Evolutionary conservation across 2,329 filamentous ascomycete species (phyloP).

Genomic region (Lachnellula hyalina): DNA sequence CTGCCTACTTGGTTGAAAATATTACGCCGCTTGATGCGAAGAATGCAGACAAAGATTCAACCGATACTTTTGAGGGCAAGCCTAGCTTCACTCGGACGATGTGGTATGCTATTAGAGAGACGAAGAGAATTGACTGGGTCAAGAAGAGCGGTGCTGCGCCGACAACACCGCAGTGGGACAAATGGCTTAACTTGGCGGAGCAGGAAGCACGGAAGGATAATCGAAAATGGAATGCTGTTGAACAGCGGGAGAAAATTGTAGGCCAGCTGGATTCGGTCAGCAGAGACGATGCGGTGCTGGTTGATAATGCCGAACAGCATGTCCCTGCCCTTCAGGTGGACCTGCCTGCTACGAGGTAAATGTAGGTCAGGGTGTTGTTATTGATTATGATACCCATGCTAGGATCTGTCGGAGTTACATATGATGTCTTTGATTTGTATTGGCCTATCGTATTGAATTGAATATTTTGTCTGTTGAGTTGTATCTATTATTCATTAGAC

Average conservation of each 20-base stretch:
- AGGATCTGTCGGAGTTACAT: not conserved
- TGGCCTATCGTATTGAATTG: not conserved
- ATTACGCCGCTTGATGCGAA: conserved; percentile 38
- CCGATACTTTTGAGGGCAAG: conserved; percentile 36
- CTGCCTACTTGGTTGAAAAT: conserved; percentile 41
- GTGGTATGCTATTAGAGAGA: conserved; percentile 55
- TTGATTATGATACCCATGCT: not conserved
- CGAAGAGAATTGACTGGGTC: conserved; percentile 48
- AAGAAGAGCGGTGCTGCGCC: conserved; percentile 47
- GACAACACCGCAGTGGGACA: conserved; percentile 45
- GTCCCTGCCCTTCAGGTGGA: conserved; percentile 24
- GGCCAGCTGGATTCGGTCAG: conserved; percentile 15
- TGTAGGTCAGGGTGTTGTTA: not conserved
- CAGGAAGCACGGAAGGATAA: conserved; percentile 32
- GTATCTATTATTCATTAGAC: not conserved
- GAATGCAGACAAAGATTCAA: conserved; percentile 31
- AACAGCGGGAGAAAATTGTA: conserved; percentile 45
- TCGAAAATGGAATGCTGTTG: conserved; percentile 42
- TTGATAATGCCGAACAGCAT: conserved; percentile 22
- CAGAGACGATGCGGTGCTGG: conserved; percentile 1
- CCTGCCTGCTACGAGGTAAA: conserved; percentile 8
- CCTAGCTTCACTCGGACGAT: conserved; percentile 51
- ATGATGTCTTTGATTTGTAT: not conserved
- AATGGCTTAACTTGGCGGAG: conserved; percentile 48
- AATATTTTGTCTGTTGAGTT: not conserved